Conservation (phyloP, 2,329 filamentous ascomycete genomes). For the Arthroderma sp. region DNA sequence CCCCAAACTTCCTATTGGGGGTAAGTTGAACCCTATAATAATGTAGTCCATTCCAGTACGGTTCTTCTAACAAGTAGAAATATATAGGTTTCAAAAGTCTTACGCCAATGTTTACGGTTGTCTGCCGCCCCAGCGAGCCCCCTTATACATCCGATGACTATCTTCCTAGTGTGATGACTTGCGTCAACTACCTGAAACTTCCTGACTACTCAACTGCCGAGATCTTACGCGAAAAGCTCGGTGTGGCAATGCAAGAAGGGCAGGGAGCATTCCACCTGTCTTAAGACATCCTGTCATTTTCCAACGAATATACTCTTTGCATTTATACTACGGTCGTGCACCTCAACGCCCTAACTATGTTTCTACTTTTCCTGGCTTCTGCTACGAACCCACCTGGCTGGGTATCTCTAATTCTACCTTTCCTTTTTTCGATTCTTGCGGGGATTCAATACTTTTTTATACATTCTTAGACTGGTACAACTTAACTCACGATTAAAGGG, state of each 20-base stretch:
- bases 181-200: conserved; percentile 96
- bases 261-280: conserved; percentile 97
- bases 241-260: conserved; percentile 80
- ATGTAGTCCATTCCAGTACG: neutral
- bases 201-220: conserved; percentile 79
- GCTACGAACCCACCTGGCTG: too few relatives aligned
- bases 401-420: too few relatives aligned
- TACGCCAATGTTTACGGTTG: conserved; percentile 96
- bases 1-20: conserved; percentile 94
- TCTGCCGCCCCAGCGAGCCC: conserved; percentile 95
- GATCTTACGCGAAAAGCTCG: conserved; percentile 63
- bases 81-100: conserved; percentile 79
- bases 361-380: too few relatives aligned
- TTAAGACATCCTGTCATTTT: neutral
- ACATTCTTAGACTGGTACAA: too few relatives aligned
- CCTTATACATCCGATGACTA: conserved; percentile 94
- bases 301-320: neutral
- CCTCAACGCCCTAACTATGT: too few relatives aligned
- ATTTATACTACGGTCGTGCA: neutral
- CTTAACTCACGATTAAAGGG: too few relatives aligned
- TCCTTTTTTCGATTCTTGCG: too few relatives aligned
- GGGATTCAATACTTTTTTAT: too few relatives aligned
- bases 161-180: conserved; percentile 99
- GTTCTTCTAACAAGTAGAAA: neutral
- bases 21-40: conserved; percentile 38